phyloP scores from a whole-genome alignment of 2,329 filamentous ascomycete species.

The Truncatella angustata region DNA sequence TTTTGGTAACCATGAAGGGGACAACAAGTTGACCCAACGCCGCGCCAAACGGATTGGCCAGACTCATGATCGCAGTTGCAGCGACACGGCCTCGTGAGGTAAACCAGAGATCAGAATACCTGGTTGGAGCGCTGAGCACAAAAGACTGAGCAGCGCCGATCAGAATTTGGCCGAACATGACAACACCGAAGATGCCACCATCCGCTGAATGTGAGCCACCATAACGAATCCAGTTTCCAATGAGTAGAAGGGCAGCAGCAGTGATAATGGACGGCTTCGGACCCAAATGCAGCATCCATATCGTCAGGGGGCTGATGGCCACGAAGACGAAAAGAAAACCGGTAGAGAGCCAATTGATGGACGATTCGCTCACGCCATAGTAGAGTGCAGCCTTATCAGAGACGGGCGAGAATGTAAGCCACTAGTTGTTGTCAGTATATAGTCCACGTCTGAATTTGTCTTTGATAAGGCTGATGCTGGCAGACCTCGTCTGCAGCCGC shows the following conservation, averaged over 20 bases:
- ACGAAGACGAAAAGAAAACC: constrained; percentile 85
- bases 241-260: constrained; percentile 69
- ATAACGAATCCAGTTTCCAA: constrained; percentile 91
- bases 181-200: constrained; percentile 67
- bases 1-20: constrained; percentile 67
- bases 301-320: constrained; percentile 66
- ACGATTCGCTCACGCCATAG: constrained; percentile 70
- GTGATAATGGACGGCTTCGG: constrained; percentile 75
- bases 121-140: constrained; percentile 81
- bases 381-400: constrained; percentile 71
- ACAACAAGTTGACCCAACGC: constrained; percentile 85
- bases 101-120: constrained; percentile 95
- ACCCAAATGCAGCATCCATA: constrained; percentile 77
- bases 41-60: constrained; percentile 88
- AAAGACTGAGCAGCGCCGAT: constrained; percentile 90
- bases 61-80: constrained; percentile 78
- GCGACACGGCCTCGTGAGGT: constrained; percentile 78
- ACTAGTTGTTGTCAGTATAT: constrained; percentile 46
- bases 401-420: constrained; percentile 88
- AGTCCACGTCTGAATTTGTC: neutral
- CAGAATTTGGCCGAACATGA: constrained; percentile 90
- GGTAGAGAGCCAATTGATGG: constrained; percentile 91
- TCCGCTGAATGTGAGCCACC: constrained; percentile 57
- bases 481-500: too few species aligned
- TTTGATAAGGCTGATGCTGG: too few species aligned